phyloP scores from a whole-genome alignment of 2,329 filamentous ascomycete genomes.

The Talaromyces piceae region DNA sequence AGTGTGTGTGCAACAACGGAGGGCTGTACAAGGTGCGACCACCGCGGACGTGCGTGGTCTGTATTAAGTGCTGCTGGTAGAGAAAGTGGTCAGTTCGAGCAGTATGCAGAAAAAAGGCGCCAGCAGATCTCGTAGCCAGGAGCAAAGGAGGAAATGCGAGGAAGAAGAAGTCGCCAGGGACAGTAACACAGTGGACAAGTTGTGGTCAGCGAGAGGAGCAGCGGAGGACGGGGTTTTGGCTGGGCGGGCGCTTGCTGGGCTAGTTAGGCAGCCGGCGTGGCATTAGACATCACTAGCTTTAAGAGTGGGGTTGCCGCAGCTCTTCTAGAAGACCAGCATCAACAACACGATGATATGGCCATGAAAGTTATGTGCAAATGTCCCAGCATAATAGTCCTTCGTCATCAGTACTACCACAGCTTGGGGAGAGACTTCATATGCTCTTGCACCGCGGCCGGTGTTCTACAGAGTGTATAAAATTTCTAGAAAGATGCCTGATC shows the following conservation, averaged over 20 bases:
- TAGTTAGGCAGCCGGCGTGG: not conserved
- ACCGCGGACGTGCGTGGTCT: conserved; percentile 17
- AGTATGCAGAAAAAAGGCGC: conserved; percentile 33
- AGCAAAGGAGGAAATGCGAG: conserved; percentile 47
- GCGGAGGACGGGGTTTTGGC: not conserved
- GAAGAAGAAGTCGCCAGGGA: not conserved
- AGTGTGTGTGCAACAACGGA: conserved; percentile 30
- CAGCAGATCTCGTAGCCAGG: conserved; percentile 47
- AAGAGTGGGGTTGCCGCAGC: not conserved
- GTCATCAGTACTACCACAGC: too few relatives aligned
- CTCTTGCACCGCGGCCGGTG: too few relatives aligned
- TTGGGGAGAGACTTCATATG: too few relatives aligned
- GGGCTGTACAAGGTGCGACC: conserved; percentile 48
- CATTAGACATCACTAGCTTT: not conserved
- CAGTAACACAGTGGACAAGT: not conserved
- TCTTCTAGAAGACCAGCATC: not conserved
- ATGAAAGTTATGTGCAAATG: too few relatives aligned
- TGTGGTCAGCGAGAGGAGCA: not conserved
- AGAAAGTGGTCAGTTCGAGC: conserved; percentile 19
- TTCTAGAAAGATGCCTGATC: not conserved
- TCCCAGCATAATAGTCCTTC: too few relatives aligned
- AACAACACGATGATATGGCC: too few relatives aligned
- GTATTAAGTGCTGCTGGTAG: not conserved
- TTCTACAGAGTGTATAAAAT: not conserved
- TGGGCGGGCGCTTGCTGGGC: not conserved